These are phyloP conservation scores for Plantago coronopus DNA, from an alignment of 305 asterid species.

Conservation along the genomic window DNA sequence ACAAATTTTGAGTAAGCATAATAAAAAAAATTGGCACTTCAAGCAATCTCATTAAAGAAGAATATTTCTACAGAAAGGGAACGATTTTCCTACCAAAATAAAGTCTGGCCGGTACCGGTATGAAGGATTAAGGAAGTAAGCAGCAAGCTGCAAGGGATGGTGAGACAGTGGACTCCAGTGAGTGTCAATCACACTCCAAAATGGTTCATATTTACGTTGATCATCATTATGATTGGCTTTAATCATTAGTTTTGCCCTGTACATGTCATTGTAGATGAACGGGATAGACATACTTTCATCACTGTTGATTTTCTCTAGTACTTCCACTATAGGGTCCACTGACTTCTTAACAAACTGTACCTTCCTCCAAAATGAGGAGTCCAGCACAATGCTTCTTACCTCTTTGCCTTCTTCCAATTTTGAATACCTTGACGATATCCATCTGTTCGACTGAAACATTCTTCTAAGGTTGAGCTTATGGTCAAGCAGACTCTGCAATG, in stretches of 20 bases:
- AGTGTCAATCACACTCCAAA: conserved; percentile 73
- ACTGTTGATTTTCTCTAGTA: conserved; percentile 63
- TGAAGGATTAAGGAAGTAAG: conserved; percentile 83
- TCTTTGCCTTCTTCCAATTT: conserved; percentile 81
- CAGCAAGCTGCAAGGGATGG: conserved; percentile 87
- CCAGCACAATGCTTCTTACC: conserved; percentile 69
- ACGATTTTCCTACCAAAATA: conserved; percentile 57
- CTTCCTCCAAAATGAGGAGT: conserved; percentile 85
- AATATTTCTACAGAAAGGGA: conserved; percentile 15
- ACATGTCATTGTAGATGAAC: conserved; percentile 66
- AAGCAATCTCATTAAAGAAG: neutral
- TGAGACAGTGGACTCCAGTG: conserved; percentile 68
- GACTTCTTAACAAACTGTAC: conserved; percentile 68
- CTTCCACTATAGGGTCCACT: conserved; percentile 75
- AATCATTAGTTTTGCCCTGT: conserved; percentile 70
- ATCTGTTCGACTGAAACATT: conserved; percentile 79
- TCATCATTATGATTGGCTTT: conserved; percentile 71
- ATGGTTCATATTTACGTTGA: conserved; percentile 62
- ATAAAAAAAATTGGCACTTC: neutral
- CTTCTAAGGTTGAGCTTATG: conserved; percentile 70
- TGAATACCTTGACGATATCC: conserved; percentile 72
- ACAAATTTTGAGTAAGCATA: conserved; percentile 17
- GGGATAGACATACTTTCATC: conserved; percentile 79
- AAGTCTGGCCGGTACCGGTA: conserved; percentile 81
- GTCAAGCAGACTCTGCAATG: conserved; percentile 73